Evolutionary conservation across 2,329 filamentous ascomycete genomes (phyloP), one percentile per base, ranked within the genome.

Genomic region (Colletotrichum limetticola): DNA sequence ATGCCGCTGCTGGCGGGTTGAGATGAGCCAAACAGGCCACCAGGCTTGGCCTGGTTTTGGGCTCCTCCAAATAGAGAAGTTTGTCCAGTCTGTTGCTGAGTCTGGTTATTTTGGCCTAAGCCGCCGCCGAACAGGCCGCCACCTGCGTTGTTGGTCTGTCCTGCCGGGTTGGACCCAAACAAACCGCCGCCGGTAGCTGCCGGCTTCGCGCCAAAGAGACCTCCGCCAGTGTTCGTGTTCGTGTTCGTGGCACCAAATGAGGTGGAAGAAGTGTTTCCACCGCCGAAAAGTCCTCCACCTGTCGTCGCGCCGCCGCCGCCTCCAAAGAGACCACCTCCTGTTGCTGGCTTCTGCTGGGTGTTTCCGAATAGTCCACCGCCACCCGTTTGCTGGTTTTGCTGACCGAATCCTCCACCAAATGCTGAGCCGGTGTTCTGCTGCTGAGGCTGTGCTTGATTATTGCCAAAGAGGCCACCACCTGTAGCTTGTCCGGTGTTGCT

Each of bases 71-170:
- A 91, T 6, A 92, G 77, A 55, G 84, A 80, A 32, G 81, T 79
- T 52, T 81, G 84, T 42, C 80, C 79, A 26, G 80, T 79, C 73
- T 84, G 84, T 69, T 83, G 82, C 74, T 83, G 74, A 66, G 84
- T 79, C 28, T 63, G 74, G 62, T 35, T 72, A 63, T 78, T 79
- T 16, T 78, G 77, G 8, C 79, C 80, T 11, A 84, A 75, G 26
- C 77, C 78, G 16, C 90, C 89, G 16, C 90, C 89, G 74, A 92
- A 92, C 19, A 91, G 79, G 37, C 89, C 83, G 30, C 85, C 84
- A 14, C 79, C 77, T 14, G 77, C 79, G 30, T 63, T 65, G 22
- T 65, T 58, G 46, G 79, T 78, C 76, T 82, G 84, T 19, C 71
- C 68, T 30, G 78, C 76, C 63, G 81, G 79, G 63, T 80, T 82